A percentile compares a stretch with the other conserved stretches of the same genome.
Evolutionary conservation across 257 asterid genomes (phyloP).

Genomic region (Nyctanthes arbortristis): DNA sequence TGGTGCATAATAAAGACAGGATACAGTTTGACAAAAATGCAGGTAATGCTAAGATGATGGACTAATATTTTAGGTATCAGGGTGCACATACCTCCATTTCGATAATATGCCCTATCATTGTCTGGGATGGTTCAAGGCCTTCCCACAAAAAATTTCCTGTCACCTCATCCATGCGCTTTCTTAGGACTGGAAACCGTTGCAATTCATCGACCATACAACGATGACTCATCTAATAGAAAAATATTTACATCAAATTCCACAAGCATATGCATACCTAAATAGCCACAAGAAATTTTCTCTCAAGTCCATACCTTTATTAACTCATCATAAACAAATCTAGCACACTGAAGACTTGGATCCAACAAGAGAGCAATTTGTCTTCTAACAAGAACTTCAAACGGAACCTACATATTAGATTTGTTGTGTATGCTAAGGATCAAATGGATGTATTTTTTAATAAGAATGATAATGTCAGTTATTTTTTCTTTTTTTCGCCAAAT

Average conservation of each 20-base stretch:
- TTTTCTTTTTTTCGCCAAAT: too few relatives aligned
- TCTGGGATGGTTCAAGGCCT: constrained; percentile 85
- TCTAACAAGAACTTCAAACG: constrained; percentile 92
- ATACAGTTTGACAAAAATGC: not conserved
- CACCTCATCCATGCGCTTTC: constrained; percentile 78
- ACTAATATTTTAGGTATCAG: not conserved
- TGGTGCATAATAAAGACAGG: not conserved
- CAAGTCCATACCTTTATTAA: constrained; percentile 68
- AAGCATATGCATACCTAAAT: constrained; percentile 9
- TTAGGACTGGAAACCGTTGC: constrained; percentile 80
- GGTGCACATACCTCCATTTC: constrained; percentile 76
- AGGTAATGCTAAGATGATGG: not conserved
- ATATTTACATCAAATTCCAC: constrained; percentile 12
- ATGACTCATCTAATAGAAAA: constrained; percentile 74
- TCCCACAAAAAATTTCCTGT: constrained; percentile 70
- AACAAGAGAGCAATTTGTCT: constrained; percentile 84
- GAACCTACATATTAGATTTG: constrained; percentile 57
- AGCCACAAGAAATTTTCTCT: constrained; percentile 5
- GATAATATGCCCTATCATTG: constrained; percentile 79
- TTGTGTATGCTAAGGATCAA: constrained; percentile 23
- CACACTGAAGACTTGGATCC: constrained; percentile 98
- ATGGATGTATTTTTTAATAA: constrained; percentile 14
- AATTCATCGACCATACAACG: constrained; percentile 76
- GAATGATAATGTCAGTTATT: constrained; percentile 13
- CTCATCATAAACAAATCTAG: constrained; percentile 91